Evolutionary conservation across 306 rosid species (phyloP).

Genomic region (Sindora glabra): DNA sequence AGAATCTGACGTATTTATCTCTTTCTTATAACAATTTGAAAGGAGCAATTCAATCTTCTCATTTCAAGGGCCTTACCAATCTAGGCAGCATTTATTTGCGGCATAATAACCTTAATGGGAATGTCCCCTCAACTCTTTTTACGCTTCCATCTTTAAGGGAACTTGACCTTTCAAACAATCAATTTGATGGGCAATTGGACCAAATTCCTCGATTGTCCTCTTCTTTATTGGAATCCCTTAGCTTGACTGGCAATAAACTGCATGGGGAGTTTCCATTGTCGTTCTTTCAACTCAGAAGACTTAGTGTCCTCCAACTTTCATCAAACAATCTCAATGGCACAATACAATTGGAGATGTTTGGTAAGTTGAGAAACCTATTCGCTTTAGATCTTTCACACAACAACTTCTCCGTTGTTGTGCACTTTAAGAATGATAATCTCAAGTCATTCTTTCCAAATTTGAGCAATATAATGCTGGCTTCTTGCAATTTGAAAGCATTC

Average conservation of each 20-base stretch:
- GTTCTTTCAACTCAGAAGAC: not conserved
- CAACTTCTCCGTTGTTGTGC: not conserved
- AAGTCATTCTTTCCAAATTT: not conserved
- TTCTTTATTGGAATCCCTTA: constrained; percentile 23
- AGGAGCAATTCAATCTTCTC: not conserved
- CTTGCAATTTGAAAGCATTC: not conserved
- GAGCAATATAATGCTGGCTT: constrained; percentile 7
- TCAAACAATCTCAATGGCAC: constrained; percentile 26
- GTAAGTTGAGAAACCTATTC: not conserved
- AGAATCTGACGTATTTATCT: not conserved
- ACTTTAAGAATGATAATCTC: rapidly evolving
- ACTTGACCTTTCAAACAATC: not conserved
- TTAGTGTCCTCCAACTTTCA: constrained; percentile 17
- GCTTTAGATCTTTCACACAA: constrained; percentile 29
- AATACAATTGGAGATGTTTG: not conserved
- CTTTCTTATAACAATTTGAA: not conserved
- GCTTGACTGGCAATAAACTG: too few relatives aligned
- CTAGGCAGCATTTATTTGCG: not conserved
- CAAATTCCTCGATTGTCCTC: not conserved
- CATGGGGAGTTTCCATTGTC: not conserved
- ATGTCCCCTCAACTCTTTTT: not conserved
- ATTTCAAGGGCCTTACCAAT: not conserved
- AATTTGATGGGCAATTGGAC: not conserved
- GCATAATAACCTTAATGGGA: not conserved
- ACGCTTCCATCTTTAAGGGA: not conserved